Percentiles rank a stretch among this genome's conserved stretches.
Conservation (phyloP, 306 rosid species). For the Dalbergia cultrata region DNA sequence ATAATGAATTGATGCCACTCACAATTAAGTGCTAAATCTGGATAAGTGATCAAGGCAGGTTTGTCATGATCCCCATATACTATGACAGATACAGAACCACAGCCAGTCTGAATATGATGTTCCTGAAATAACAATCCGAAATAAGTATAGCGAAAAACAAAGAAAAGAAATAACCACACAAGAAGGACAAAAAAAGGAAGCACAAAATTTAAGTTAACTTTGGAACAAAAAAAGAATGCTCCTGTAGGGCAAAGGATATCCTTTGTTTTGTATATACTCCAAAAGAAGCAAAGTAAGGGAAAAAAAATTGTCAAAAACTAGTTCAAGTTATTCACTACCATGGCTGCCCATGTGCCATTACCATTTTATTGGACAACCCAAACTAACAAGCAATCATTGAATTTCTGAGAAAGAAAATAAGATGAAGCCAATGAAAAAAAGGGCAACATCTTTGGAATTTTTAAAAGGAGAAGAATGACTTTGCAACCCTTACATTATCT, state of each 20-base stretch:
- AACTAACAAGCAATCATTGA: constrained; percentile 56
- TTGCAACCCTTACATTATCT: constrained; percentile 34
- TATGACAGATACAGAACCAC: constrained; percentile 88
- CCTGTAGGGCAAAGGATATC: constrained; percentile 44
- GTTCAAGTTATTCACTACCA: constrained; percentile 51
- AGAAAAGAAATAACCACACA: neutral
- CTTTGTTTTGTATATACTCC: constrained; percentile 44
- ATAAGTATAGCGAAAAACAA: constrained; percentile 6
- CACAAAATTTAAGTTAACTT: constrained; percentile 29
- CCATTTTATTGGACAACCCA: constrained; percentile 54
- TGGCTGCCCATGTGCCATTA: constrained; percentile 64
- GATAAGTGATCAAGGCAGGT: constrained; percentile 89
- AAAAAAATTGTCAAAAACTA: constrained; percentile 44
- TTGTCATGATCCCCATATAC: constrained; percentile 88
- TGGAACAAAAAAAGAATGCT: constrained; percentile 24
- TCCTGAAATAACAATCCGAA: constrained; percentile 64
- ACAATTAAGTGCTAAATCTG: constrained; percentile 92
- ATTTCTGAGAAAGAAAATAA: constrained; percentile 43
- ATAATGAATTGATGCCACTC: constrained; percentile 44
- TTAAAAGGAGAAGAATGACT: constrained; percentile 42
- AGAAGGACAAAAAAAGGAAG: neutral
- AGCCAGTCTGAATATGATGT: constrained; percentile 75
- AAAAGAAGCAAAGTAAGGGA: constrained; percentile 45
- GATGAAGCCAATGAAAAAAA: constrained; percentile 51
- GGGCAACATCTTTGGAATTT: constrained; percentile 41